phyloP scores from a whole-genome alignment of 495 filamentous ascomycete genomes.

The Podospora bellae-mahoneyi region DNA sequence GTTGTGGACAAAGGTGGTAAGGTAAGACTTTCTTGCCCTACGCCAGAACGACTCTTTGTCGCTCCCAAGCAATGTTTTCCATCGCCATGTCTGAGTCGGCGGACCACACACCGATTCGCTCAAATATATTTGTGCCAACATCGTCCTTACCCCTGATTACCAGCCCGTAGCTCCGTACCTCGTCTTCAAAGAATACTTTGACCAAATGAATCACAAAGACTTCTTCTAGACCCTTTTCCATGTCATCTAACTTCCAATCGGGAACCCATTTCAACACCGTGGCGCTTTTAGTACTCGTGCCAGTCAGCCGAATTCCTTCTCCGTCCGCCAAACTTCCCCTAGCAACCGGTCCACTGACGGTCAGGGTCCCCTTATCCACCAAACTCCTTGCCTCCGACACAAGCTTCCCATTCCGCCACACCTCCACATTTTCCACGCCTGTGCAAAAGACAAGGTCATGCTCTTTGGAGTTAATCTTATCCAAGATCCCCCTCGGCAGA shows the following conservation, averaged over 20 bases:
- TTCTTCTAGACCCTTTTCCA: not conserved
- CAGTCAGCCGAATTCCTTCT: not conserved
- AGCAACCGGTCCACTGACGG: not conserved
- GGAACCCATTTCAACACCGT: not conserved
- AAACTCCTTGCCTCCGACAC: constrained; percentile 6
- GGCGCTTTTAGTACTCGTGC: not conserved
- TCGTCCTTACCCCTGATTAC: not conserved
- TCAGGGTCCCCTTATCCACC: not conserved
- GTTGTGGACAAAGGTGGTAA: too few species aligned
- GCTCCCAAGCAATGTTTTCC: constrained; percentile 1
- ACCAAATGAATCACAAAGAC: constrained; percentile 3
- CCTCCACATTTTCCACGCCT: not conserved
- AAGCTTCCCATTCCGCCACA: constrained; percentile 7
- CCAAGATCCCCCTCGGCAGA: not conserved
- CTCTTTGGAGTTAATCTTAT: not conserved
- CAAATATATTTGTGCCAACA: not conserved
- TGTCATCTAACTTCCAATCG: not conserved
- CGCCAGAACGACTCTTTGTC: not conserved
- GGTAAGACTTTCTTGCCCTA: not conserved
- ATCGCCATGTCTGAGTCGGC: not conserved
- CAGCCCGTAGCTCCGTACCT: not conserved
- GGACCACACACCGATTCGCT: not conserved
- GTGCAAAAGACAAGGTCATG: not conserved
- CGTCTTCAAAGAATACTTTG: not conserved
- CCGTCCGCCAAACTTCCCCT: not conserved